phyloP scores from a whole-genome alignment of 2,329 filamentous ascomycete species.

The Sordariomycetes sp. region DNA sequence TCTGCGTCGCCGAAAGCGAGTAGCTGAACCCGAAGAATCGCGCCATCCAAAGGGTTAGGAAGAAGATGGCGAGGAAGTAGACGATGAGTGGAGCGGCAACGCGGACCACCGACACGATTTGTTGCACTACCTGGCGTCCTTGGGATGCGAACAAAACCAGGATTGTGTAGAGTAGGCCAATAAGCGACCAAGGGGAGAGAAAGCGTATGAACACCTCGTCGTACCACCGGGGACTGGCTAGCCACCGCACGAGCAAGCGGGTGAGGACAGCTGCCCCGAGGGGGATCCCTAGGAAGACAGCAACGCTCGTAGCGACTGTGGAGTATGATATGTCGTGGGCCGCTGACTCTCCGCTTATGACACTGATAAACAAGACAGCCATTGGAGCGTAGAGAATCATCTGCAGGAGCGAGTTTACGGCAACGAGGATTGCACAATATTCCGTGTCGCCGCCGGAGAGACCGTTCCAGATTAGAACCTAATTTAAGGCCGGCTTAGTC shows the following conservation, averaged over 20 bases:
- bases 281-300: constrained; percentile 76
- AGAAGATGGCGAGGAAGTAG: constrained; percentile 72
- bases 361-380: constrained; percentile 56
- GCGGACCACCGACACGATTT: constrained; percentile 72
- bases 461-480: constrained; percentile 58
- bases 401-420: constrained; percentile 64
- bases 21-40: constrained; percentile 64
- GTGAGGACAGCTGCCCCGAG: constrained; percentile 72
- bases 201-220: constrained; percentile 58
- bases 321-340: constrained; percentile 40
- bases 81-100: constrained; percentile 73
- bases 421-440: constrained; percentile 75
- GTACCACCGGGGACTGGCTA: constrained; percentile 55
- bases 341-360: constrained; percentile 54
- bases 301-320: constrained; percentile 68
- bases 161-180: constrained; percentile 81
- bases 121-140: constrained; percentile 64
- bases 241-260: constrained; percentile 46
- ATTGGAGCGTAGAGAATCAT: constrained; percentile 64
- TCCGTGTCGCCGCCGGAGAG: constrained; percentile 64
- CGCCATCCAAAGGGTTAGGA: constrained; percentile 50
- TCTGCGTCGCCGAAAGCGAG: constrained; percentile 60
- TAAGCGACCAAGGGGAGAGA: constrained; percentile 62
- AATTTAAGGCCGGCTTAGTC: constrained; percentile 10
- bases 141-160: constrained; percentile 78